Evolutionary conservation across 73 alveolate genomes (phyloP).

Genomic region (Tetrahymena thermophila): DNA sequence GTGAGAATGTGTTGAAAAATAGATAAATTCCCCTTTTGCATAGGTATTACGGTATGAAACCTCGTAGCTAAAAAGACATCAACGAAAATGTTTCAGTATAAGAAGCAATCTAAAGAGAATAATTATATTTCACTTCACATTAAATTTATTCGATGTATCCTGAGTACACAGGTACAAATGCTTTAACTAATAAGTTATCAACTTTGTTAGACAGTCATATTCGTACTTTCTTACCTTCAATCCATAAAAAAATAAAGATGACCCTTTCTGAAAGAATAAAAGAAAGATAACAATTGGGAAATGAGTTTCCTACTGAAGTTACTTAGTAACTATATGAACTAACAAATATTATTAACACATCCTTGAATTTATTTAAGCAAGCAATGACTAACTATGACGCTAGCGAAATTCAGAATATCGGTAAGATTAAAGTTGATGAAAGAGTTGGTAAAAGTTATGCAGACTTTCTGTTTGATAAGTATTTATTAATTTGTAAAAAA

Average conservation of each 20-base stretch:
- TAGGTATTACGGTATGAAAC: slow-evolving; percentile 75
- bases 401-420: neutral
- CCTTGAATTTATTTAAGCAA: neutral
- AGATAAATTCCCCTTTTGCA: slow-evolving; percentile 64
- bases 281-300: neutral
- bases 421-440: neutral
- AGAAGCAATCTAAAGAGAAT: slow-evolving; percentile 57
- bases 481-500: neutral
- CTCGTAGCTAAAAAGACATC: slow-evolving; percentile 63
- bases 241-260: neutral
- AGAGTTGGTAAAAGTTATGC: neutral
- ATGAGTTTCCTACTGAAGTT: neutral
- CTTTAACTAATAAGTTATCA: neutral
- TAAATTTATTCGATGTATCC: slow-evolving; percentile 63
- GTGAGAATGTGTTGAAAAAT: slow-evolving; percentile 57
- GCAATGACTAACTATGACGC: neutral
- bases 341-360: neutral
- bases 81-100: slow-evolving; percentile 50
- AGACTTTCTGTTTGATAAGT: neutral
- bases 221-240: neutral
- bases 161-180: neutral
- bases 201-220: neutral
- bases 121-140: slow-evolving; percentile 54
- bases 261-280: neutral
- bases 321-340: neutral